Conservation (phyloP, 2,329 filamentous ascomycete genomes). For the Colletotrichum abscissum region DNA sequence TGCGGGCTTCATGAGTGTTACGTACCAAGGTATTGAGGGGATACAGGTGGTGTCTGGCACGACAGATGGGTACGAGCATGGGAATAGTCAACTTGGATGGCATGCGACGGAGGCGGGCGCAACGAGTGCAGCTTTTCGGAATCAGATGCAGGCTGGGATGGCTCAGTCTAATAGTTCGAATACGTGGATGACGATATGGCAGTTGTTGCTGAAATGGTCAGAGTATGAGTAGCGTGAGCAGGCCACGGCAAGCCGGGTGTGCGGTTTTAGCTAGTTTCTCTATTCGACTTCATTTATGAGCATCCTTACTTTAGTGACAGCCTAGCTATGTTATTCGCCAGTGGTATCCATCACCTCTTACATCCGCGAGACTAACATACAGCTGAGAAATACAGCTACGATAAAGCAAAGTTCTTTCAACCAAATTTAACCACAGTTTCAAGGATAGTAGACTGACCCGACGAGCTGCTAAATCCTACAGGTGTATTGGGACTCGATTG, state of each 20-base stretch:
- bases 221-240: not conserved
- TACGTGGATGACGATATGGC: not conserved
- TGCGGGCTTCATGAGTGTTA: slow-evolving; percentile 45
- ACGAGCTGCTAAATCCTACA: too few species aligned
- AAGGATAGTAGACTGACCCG: too few species aligned
- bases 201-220: not conserved
- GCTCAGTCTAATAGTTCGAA: slow-evolving; percentile 6
- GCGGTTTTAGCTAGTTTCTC: not conserved
- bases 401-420: too few species aligned
- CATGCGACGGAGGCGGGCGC: slow-evolving; percentile 48
- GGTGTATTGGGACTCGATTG: too few species aligned
- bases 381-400: too few species aligned
- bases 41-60: slow-evolving; percentile 41
- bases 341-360: too few species aligned
- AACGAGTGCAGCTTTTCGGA: slow-evolving; percentile 32
- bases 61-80: slow-evolving; percentile 46
- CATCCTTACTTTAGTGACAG: too few species aligned
- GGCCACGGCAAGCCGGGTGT: too few species aligned
- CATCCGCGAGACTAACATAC: too few species aligned
- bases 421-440: too few species aligned
- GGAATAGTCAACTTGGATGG: slow-evolving; percentile 48
- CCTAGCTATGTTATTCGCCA: too few species aligned
- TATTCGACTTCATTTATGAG: not conserved
- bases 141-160: slow-evolving; percentile 20
- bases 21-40: slow-evolving; percentile 47